Percentiles rank a stretch among this genome's conserved stretches.
phyloP scores from a whole-genome alignment of 306 rosid genomes.

The Dryas drummondii region DNA sequence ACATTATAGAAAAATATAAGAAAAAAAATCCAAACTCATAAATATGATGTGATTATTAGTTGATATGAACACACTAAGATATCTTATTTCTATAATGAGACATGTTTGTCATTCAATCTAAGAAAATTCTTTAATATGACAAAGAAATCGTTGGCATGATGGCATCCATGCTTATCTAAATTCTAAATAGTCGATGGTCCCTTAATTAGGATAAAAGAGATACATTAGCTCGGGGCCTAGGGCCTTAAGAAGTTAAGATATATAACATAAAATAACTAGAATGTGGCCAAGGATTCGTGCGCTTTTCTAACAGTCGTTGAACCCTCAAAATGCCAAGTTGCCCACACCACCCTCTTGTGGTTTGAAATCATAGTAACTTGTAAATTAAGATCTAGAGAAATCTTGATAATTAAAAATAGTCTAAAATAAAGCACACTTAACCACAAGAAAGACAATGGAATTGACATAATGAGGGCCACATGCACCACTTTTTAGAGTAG shows the following conservation, averaged over 20 bases:
- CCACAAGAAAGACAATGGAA: slow-evolving; percentile 64
- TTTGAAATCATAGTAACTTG: slow-evolving; percentile 29
- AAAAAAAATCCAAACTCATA: too few species aligned
- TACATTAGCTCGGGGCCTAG: neutral
- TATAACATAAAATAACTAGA: neutral
- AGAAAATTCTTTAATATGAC: too few species aligned
- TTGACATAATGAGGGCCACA: slow-evolving; percentile 59
- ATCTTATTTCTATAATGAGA: too few species aligned
- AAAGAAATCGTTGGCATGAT: too few species aligned
- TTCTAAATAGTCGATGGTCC: slow-evolving; percentile 10
- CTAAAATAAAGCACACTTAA: slow-evolving; percentile 31
- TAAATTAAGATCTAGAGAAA: slow-evolving; percentile 30
- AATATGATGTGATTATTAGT: too few species aligned
- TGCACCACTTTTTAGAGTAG: slow-evolving; percentile 49
- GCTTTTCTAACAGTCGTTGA: slow-evolving; percentile 1
- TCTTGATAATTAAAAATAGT: slow-evolving; percentile 20
- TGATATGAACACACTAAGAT: too few species aligned
- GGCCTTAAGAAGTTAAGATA: neutral
- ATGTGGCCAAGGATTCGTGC: neutral
- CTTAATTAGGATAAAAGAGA: neutral
- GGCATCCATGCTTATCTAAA: too few species aligned
- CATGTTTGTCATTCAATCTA: too few species aligned
- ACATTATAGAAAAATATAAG: too few species aligned
- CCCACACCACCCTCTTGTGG: slow-evolving; percentile 27
- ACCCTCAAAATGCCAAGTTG: slow-evolving; percentile 13